These are phyloP conservation scores for Dichotomocladium elegans DNA, from an alignment of 371 early-diverging fungal genomes.

Conservation along the genomic window DNA sequence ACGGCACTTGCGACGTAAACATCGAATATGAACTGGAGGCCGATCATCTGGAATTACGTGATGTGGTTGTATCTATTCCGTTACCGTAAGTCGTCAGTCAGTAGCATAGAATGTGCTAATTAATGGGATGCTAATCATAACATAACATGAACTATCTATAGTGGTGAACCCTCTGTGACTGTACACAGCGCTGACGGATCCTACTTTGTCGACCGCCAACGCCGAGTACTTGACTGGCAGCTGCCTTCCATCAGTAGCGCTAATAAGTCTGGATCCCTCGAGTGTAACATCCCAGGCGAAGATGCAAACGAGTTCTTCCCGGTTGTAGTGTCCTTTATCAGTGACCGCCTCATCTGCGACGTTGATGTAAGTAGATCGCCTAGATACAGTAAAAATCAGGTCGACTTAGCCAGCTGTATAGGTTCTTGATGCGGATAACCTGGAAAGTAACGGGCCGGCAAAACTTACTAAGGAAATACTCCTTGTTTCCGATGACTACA, in stretches of 20 bases:
- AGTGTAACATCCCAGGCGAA: slow-evolving; percentile 80
- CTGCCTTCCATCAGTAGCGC: slow-evolving; percentile 75
- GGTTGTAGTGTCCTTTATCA: slow-evolving; percentile 74
- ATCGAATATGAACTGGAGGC: slow-evolving; percentile 91
- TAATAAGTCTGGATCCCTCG: slow-evolving; percentile 77
- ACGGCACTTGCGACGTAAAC: slow-evolving; percentile 87
- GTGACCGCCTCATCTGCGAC: slow-evolving; percentile 66
- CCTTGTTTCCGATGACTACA: slow-evolving; percentile 69
- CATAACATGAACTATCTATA: too few species aligned
- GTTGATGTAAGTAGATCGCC: slow-evolving; percentile 58
- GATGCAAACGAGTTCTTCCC: slow-evolving; percentile 89
- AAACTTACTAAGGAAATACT: slow-evolving; percentile 64
- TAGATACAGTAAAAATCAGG: neutral
- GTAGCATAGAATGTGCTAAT: neutral
- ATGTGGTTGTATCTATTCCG: slow-evolving; percentile 87
- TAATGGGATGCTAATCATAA: neutral
- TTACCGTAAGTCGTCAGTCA: slow-evolving; percentile 63
- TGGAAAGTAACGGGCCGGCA: slow-evolving; percentile 53
- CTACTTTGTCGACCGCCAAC: slow-evolving; percentile 70
- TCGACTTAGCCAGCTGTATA: slow-evolving; percentile 9
- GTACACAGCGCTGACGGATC: slow-evolving; percentile 80
- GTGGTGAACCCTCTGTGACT: slow-evolving; percentile 62
- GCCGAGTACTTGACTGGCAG: slow-evolving; percentile 81
- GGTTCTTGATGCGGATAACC: slow-evolving; percentile 43
- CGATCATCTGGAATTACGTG: slow-evolving; percentile 71